These are phyloP conservation scores for Erigeron philadelphicus DNA, from an alignment of 140 eudicot genomes.

Conservation along the genomic window DNA sequence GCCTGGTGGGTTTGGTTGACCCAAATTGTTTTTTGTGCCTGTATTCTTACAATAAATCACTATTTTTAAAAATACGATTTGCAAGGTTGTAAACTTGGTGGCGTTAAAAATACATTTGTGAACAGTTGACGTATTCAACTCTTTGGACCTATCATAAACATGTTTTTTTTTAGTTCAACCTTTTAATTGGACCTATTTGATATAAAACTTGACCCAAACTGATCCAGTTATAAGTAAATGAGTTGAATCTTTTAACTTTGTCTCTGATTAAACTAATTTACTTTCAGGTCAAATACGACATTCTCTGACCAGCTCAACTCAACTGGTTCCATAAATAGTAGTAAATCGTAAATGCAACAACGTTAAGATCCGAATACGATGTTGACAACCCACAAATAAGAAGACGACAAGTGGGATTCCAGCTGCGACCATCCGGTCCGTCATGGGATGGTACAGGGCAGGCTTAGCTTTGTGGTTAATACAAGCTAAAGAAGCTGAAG, in stretches of 20 bases:
- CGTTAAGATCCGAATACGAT: constrained; percentile 52
- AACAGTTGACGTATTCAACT: too few relatives aligned
- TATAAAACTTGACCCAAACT: too few relatives aligned
- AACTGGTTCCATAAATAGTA: constrained; percentile 37
- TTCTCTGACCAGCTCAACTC: constrained; percentile 18
- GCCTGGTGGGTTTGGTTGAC: too few relatives aligned
- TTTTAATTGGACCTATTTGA: too few relatives aligned
- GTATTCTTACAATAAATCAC: too few relatives aligned
- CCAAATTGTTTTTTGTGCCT: too few relatives aligned
- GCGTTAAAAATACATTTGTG: too few relatives aligned
- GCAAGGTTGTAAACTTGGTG: too few relatives aligned
- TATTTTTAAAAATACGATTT: too few relatives aligned
- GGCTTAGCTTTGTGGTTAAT: constrained; percentile 67
- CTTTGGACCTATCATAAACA: too few relatives aligned
- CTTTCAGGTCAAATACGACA: constrained; percentile 31
- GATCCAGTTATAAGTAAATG: too few relatives aligned
- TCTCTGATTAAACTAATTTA: not conserved
- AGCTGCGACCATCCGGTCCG: constrained; percentile 48
- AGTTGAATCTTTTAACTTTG: not conserved
- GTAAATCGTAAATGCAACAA: constrained; percentile 64
- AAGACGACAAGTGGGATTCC: constrained; percentile 60
- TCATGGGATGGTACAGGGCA: constrained; percentile 50
- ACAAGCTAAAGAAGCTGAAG: constrained; percentile 85
- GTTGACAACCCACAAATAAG: constrained; percentile 58
- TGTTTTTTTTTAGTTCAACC: too few relatives aligned